These are phyloP conservation scores for Schizophyllum commune DNA, from an alignment of 1,284 basidiomycete genomes.

Conservation along the genomic window DNA sequence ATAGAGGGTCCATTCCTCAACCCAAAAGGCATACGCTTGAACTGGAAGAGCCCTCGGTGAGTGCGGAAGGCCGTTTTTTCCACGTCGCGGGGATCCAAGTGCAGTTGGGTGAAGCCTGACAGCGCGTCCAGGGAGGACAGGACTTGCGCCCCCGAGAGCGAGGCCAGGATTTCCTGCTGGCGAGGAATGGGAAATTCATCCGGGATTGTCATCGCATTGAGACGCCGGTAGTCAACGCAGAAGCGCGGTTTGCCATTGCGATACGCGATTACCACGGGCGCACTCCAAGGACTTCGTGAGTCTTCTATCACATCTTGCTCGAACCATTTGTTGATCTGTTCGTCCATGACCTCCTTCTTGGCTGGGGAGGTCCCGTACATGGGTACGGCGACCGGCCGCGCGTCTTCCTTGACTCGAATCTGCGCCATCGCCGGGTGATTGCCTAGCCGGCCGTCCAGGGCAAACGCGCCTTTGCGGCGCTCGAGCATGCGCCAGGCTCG, in stretches of 20 bases:
- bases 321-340: constrained; percentile 23
- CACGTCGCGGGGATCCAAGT: constrained; percentile 19
- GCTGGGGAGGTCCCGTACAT: constrained; percentile 22
- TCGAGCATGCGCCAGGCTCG: constrained; percentile 9
- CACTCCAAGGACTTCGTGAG: constrained; percentile 26
- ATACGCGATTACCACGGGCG: constrained; percentile 25
- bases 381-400: constrained; percentile 17
- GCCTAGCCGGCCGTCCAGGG: constrained; percentile 20
- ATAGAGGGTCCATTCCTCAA: constrained; percentile 30
- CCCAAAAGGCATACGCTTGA: constrained; percentile 34
- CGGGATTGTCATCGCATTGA: constrained; percentile 24
- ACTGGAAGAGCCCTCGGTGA: constrained; percentile 32
- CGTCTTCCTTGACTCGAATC: constrained; percentile 10
- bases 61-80: constrained; percentile 30
- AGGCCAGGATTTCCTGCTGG: constrained; percentile 28
- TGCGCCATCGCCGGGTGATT: constrained; percentile 11
- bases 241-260: constrained; percentile 24
- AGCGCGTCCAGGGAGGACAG: constrained; percentile 29
- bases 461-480: constrained; percentile 15
- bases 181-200: constrained; percentile 22
- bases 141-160: constrained; percentile 24
- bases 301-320: constrained; percentile 24
- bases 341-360: constrained; percentile 23
- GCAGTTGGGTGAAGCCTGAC: constrained; percentile 32
- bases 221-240: constrained; percentile 25